phyloP scores from a whole-genome alignment of 352 stramenopile species.

The Lagenidium giganteum region DNA sequence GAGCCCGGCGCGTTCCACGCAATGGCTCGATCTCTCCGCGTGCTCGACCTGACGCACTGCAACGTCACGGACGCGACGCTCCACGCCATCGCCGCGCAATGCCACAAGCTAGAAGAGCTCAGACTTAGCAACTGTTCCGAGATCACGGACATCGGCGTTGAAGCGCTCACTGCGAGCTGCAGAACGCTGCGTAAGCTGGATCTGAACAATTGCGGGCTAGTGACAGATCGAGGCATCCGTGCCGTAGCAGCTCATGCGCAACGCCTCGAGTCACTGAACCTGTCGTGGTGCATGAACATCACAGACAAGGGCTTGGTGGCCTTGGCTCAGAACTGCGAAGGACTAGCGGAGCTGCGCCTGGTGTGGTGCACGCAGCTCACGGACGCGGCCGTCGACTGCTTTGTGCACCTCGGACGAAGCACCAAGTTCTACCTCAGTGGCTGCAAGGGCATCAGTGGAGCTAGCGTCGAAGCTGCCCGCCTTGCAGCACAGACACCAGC shows the following conservation, averaged over 20 bases:
- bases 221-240: conserved; percentile 68
- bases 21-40: conserved; percentile 38
- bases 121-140: conserved; percentile 74
- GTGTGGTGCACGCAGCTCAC: conserved; percentile 86
- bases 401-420: conserved; percentile 20
- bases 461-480: conserved; percentile 6
- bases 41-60: conserved; percentile 72
- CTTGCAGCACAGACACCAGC: no score
- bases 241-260: conserved; percentile 45
- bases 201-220: conserved; percentile 76
- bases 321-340: conserved; percentile 52
- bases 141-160: conserved; percentile 73
- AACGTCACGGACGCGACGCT: conserved; percentile 66
- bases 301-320: conserved; percentile 79
- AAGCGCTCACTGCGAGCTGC: conserved; percentile 53
- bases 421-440: conserved; percentile 58
- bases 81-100: conserved; percentile 56
- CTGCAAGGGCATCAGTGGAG: conserved; percentile 52
- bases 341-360: conserved; percentile 57
- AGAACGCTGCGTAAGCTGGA: conserved; percentile 45
- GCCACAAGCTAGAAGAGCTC: conserved; percentile 53
- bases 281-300: conserved; percentile 88
- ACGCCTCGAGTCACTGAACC: conserved; percentile 57
- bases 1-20: conserved; percentile 26
- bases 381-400: conserved; percentile 50